These are phyloP conservation scores for Clarkia xantiana DNA, from an alignment of 345 rosid genomes.

Conservation along the genomic window DNA sequence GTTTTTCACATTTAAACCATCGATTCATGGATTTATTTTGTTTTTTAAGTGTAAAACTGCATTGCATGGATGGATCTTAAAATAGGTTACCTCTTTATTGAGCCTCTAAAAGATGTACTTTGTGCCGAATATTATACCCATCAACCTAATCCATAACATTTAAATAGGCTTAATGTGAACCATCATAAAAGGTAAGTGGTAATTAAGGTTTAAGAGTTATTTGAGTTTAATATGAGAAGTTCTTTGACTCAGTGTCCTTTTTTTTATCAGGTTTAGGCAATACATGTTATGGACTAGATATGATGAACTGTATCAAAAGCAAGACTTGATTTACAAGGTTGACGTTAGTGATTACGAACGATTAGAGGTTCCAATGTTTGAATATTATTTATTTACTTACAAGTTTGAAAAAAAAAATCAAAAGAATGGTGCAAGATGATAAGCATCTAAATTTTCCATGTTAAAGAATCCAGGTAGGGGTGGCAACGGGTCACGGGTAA, in stretches of 20 bases:
- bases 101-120: slow-evolving; percentile 74
- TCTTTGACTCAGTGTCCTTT: too few species aligned
- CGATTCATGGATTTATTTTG: slow-evolving; percentile 1
- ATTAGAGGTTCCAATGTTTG: too few species aligned
- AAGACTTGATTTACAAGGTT: slow-evolving; percentile 70
- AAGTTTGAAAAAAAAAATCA: too few species aligned
- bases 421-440: too few species aligned
- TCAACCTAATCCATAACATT: slow-evolving; percentile 53
- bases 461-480: too few species aligned
- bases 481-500: too few species aligned
- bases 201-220: not conserved
- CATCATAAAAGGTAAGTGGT: slow-evolving; percentile 59
- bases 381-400: too few species aligned
- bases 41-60: too few species aligned
- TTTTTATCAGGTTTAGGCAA: slow-evolving; percentile 61
- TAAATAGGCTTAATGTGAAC: slow-evolving; percentile 49
- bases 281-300: slow-evolving; percentile 88
- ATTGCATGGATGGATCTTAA: slow-evolving; percentile 37
- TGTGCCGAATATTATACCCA: slow-evolving; percentile 68
- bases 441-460: too few species aligned
- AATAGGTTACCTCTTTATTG: slow-evolving; percentile 43
- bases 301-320: slow-evolving; percentile 56
- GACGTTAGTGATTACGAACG: too few species aligned
- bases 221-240: too few species aligned
- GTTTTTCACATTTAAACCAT: not conserved